Conservation (phyloP, 1,284 basidiomycete species). For the Omphalotus olearius region DNA sequence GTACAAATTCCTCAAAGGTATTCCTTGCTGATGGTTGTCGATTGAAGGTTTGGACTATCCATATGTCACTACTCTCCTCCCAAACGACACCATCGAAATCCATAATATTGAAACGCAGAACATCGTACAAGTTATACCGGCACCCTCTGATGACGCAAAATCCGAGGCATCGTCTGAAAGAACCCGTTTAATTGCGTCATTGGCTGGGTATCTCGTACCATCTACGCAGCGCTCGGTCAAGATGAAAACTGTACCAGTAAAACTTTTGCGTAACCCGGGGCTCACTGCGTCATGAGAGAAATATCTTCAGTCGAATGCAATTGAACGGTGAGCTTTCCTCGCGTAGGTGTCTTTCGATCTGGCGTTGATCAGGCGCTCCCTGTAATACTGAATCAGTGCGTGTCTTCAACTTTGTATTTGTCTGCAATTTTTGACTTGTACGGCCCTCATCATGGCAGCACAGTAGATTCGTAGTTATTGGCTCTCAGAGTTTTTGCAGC, state of each 20-base stretch:
- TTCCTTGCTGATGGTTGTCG: background rate
- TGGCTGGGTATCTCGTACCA: constrained; percentile 58
- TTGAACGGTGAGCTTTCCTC: too few relatives aligned
- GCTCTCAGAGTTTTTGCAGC: too few relatives aligned
- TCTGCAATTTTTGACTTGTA: too few relatives aligned
- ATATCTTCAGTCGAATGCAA: too few relatives aligned
- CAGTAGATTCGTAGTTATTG: too few relatives aligned
- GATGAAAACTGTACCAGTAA: constrained; percentile 40
- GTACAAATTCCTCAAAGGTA: background rate
- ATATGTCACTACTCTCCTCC: constrained; percentile 73
- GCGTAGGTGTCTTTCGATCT: too few relatives aligned
- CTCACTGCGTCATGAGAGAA: too few relatives aligned
- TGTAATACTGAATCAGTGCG: too few relatives aligned
- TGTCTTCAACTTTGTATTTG: too few relatives aligned
- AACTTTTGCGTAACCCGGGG: constrained; percentile 22
- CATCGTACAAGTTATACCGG: constrained; percentile 66
- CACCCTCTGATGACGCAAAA: constrained; percentile 32
- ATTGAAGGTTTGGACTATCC: constrained; percentile 76
- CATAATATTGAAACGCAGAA: constrained; percentile 76
- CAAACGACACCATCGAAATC: constrained; percentile 75
- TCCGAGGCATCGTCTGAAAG: constrained; percentile 22
- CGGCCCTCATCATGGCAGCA: too few relatives aligned
- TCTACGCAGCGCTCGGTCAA: constrained; percentile 55
- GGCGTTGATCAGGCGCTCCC: too few relatives aligned
- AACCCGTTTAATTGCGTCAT: constrained; percentile 40